Base-by-base conservation (phyloP, 83 land plant genomes). In the Diphasiastrum complanatum region DNA sequence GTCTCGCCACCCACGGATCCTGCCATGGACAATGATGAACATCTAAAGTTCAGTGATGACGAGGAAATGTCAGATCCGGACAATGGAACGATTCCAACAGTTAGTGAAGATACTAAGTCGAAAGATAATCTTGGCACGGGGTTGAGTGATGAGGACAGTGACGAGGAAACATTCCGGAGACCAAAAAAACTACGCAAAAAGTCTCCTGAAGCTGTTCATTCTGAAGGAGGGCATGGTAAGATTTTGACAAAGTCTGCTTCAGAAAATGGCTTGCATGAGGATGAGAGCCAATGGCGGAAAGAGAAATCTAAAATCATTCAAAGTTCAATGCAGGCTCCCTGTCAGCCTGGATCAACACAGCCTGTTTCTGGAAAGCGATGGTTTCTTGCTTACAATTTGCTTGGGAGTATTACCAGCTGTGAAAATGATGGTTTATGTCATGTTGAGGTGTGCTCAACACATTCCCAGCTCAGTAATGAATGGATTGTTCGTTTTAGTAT, bases 321-420 rank as follows among this genome's bases (percentile, higher is more conserved):
- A 67, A 31, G 41, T 12, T 45, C 48, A 11, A 69, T 82, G 86
- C 99, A 89, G 64, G 76, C 70, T 28, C 65, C 96, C 24, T 83
- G 89, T 75, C 99, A 93, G 57, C 86, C 99, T 33, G 88, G 97
- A 18, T 73, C 81, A 26, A 93, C 96, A 4, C 83, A 78, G 36
- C 46, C 33, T 2, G 80, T 81, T 45, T 38, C 70, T 40, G 97
- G 99, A 36, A 89, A 78, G 60, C 70, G 89, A 40, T 69, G 67
- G 25, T 89, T 93, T 70, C 73, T 93, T 25, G 77, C 81, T 37
- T 93, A 93, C 71, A 93, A 89, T 51, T 71, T 93, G 79, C 75
- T 89, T 48, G 99, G 99, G 47, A 69, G 88, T 60, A 78, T 89
- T 35, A 93, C 80, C 33, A 76, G 86, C 25, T 70, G 75, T 53